These are phyloP conservation scores for Saturnispora saitoi DNA, from an alignment of 805 yeast genomes.

Conservation along the genomic window DNA sequence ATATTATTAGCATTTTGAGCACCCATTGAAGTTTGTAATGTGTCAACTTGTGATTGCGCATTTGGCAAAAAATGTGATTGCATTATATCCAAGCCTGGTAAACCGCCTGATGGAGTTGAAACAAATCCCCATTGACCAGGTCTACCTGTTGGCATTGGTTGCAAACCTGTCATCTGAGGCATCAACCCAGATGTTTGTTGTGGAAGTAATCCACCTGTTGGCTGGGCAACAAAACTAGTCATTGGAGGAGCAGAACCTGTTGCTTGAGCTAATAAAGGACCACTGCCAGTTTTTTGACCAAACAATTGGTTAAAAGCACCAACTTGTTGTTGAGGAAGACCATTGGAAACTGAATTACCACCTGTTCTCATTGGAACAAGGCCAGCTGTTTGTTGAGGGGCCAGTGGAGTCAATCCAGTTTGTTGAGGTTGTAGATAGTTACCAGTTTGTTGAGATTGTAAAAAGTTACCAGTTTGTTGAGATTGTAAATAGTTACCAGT, in stretches of 20 bases:
- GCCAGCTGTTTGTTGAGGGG: conserved; percentile 26
- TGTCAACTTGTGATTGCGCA: conserved; percentile 23
- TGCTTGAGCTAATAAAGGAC: conserved; percentile 23
- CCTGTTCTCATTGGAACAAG: conserved; percentile 3
- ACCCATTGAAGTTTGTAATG: conserved; percentile 26
- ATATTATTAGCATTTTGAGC: conserved; percentile 39
- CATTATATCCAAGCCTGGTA: conserved; percentile 63
- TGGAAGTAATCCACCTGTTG: conserved; percentile 26
- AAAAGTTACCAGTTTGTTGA: conserved; percentile 22
- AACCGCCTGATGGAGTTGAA: conserved; percentile 57
- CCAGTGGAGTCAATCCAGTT: conserved; percentile 32
- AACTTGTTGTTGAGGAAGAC: conserved; percentile 31
- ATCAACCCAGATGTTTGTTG: conserved; percentile 27
- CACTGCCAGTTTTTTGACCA: neutral
- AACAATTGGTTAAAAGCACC: conserved; percentile 44
- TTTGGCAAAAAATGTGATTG: conserved; percentile 60
- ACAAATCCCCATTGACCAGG: conserved; percentile 82
- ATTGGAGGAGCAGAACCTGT: conserved; percentile 29
- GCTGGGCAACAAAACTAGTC: conserved; percentile 27
- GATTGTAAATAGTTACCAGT: conserved; percentile 22
- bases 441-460: conserved; percentile 20
- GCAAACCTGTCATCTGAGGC: conserved; percentile 39
- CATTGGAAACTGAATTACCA: conserved; percentile 32
- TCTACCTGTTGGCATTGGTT: conserved; percentile 47
- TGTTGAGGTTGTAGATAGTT: conserved; percentile 40